Conservation (phyloP, 352 stramenopile species). For the Phytophthora palmivora region DNA sequence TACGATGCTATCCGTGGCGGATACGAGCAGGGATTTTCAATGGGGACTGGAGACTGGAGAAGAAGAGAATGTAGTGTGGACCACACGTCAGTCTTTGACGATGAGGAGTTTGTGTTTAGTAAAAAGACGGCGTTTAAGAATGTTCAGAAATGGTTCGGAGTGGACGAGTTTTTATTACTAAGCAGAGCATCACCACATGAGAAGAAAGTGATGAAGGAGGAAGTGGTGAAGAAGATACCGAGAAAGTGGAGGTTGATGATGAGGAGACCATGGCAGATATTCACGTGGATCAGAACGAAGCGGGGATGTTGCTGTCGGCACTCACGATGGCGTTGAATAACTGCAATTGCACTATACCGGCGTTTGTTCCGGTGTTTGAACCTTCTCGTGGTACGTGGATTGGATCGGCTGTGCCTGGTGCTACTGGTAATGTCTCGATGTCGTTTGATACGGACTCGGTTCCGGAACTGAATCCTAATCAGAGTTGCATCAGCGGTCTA, state of each 20-base stretch:
- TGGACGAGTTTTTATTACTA: conserved; percentile 75
- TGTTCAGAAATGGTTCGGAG: conserved; percentile 72
- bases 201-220: conserved; percentile 1
- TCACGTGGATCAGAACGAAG: conserved; percentile 69
- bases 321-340: conserved; percentile 79
- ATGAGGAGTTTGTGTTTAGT: conserved; percentile 34
- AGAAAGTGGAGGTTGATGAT: conserved; percentile 1
- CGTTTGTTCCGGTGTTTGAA: conserved; percentile 72
- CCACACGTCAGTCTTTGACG: conserved; percentile 29
- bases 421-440: conserved; percentile 78
- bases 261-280: conserved; percentile 46
- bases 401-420: conserved; percentile 69
- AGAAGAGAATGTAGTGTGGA: neutral
- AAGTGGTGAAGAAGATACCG: neutral
- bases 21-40: conserved; percentile 52
- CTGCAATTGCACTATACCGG: conserved; percentile 84
- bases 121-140: conserved; percentile 43
- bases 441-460: conserved; percentile 81
- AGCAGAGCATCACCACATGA: conserved; percentile 35
- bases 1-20: conserved; percentile 76
- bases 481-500: conserved; percentile 81
- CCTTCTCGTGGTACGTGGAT: conserved; percentile 67
- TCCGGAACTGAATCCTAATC: conserved; percentile 72
- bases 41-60: conserved; percentile 26
- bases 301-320: conserved; percentile 68